Conservation (phyloP, 2,329 filamentous ascomycete genomes). For the Ascochyta viciae-villosae region DNA sequence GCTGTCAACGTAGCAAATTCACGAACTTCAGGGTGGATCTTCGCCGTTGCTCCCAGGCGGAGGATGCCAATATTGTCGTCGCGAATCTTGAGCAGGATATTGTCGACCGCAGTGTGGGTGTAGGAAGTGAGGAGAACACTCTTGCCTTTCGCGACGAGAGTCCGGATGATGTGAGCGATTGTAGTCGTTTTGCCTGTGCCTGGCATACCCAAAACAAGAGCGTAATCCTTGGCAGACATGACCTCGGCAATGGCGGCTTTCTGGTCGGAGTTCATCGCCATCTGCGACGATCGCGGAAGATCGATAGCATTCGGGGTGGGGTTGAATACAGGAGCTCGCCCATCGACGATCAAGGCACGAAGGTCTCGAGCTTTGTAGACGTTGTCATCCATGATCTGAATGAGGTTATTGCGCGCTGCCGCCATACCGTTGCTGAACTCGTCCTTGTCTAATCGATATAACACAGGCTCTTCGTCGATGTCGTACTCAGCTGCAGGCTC, state of each 20-base stretch:
- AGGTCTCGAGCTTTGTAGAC: slow-evolving; percentile 74
- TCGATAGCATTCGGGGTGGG: slow-evolving; percentile 67
- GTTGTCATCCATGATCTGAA: slow-evolving; percentile 87
- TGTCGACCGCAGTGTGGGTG: slow-evolving; percentile 97
- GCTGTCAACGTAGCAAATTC: slow-evolving; percentile 82
- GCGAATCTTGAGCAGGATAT: slow-evolving; percentile 91
- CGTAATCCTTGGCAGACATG: slow-evolving; percentile 94
- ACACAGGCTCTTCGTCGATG: slow-evolving; percentile 62
- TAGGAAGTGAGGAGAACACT: slow-evolving; percentile 93
- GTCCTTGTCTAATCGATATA: slow-evolving; percentile 93
- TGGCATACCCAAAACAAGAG: slow-evolving; percentile 97
- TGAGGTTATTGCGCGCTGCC: slow-evolving; percentile 88
- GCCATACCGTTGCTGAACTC: slow-evolving; percentile 99
- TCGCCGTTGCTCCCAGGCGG: slow-evolving; percentile 82
- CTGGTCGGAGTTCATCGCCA: slow-evolving; percentile 85
- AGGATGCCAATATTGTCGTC: slow-evolving; percentile 79
- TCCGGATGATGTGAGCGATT: slow-evolving; percentile 94
- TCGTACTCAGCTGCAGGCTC: slow-evolving; percentile 35
- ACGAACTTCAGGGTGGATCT: slow-evolving; percentile 87
- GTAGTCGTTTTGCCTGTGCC: slow-evolving; percentile 98
- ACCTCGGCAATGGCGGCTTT: slow-evolving; percentile 88
- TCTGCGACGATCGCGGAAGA: slow-evolving; percentile 60
- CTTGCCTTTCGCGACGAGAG: slow-evolving; percentile 86
- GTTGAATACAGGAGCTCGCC: slow-evolving; percentile 76
- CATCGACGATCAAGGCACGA: slow-evolving; percentile 80